Conservation (phyloP, 164 flowering plant species). For the Stephania cephalantha region DNA sequence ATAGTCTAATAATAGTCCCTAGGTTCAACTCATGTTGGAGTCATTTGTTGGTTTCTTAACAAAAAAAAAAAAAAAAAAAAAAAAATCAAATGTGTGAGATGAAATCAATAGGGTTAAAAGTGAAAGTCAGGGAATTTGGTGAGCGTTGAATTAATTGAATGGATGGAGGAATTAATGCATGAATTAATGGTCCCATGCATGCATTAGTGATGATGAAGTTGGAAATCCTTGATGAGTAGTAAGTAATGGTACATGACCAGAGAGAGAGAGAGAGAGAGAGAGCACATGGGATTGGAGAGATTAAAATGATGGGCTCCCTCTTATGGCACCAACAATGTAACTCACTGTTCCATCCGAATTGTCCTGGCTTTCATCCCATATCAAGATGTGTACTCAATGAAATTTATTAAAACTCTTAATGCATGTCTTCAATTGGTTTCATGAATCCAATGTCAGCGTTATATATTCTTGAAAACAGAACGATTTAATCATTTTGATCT, state of each 20-base stretch:
- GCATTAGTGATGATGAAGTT: background rate
- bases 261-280: background rate
- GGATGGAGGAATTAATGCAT: background rate
- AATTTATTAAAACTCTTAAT: background rate
- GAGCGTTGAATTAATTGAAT: background rate
- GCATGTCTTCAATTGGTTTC: background rate
- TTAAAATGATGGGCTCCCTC: background rate
- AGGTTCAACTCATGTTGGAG: background rate
- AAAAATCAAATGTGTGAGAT: too few species aligned
- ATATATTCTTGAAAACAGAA: background rate
- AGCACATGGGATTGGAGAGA: background rate
- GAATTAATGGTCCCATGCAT: background rate
- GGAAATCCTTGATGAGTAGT: background rate
- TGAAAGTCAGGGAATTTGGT: background rate
- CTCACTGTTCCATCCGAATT: background rate
- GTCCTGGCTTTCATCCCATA: background rate
- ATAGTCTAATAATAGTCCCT: too few species aligned
- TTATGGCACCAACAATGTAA: background rate
- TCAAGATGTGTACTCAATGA: background rate
- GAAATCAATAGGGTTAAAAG: background rate
- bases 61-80: too few species aligned
- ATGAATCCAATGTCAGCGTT: background rate
- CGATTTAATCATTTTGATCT: background rate
- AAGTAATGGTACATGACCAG: background rate
- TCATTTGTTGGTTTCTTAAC: background rate